A percentile compares a stretch with the other conserved stretches of the same genome.
phyloP scores from a whole-genome alignment of 164 flowering plant genomes.

The Vitis amurensis region DNA sequence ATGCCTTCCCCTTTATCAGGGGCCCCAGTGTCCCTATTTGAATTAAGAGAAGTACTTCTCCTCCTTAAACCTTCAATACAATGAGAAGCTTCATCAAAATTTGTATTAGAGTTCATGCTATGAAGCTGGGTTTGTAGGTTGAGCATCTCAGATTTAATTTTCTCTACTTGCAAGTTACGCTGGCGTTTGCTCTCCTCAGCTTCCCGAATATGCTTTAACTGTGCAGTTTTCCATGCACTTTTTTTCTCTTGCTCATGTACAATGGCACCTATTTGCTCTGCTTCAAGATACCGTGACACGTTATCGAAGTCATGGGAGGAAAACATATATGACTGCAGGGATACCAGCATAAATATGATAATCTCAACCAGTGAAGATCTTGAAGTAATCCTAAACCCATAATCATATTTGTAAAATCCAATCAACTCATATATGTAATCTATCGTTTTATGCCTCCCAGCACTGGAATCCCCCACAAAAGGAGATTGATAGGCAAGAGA shows the following conservation, averaged over 20 bases:
- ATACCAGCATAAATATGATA: slow-evolving; percentile 79
- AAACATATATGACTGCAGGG: slow-evolving; percentile 90
- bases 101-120: slow-evolving; percentile 41
- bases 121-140: slow-evolving; percentile 79
- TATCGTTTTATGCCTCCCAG: slow-evolving; percentile 56
- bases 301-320: slow-evolving; percentile 87
- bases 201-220: slow-evolving; percentile 81
- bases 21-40: slow-evolving; percentile 25
- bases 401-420: slow-evolving; percentile 95
- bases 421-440: slow-evolving; percentile 78
- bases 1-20: slow-evolving; percentile 31
- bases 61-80: slow-evolving; percentile 55
- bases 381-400: slow-evolving; percentile 94
- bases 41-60: slow-evolving; percentile 34
- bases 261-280: slow-evolving; percentile 96
- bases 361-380: slow-evolving; percentile 97
- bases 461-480: slow-evolving; percentile 64
- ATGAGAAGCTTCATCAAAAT: slow-evolving; percentile 38
- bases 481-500: slow-evolving; percentile 97
- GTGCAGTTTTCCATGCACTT: slow-evolving; percentile 95
- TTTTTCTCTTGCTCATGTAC: slow-evolving; percentile 89
- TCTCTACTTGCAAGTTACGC: slow-evolving; percentile 95
- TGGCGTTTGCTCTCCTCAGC: slow-evolving; percentile 79
- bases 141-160: slow-evolving; percentile 96
- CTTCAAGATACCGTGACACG: slow-evolving; percentile 89